Percentiles rank a stretch among this genome's conserved stretches.
Conservation (phyloP, 164 flowering plant genomes). For the Protea cynaroides region DNA sequence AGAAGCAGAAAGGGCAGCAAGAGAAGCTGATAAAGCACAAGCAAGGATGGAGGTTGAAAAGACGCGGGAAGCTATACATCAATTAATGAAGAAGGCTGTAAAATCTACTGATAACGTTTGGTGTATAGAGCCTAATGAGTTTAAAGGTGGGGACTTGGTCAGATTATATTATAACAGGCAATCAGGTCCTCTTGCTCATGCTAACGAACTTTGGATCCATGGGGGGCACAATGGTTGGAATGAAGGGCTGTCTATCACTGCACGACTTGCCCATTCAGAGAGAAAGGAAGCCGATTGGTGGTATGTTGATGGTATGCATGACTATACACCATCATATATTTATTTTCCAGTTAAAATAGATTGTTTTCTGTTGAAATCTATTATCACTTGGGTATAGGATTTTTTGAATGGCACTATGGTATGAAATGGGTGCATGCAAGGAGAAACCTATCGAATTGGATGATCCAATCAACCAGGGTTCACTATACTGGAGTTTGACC, state of each 20-base stretch:
- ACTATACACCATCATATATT: no score
- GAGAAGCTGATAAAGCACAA: slow-evolving; percentile 70
- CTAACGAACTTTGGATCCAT: slow-evolving; percentile 82
- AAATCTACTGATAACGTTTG: slow-evolving; percentile 55
- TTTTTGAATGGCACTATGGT: no score
- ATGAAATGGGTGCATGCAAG: no score
- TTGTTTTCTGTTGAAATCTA: no score
- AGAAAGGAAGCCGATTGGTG: slow-evolving; percentile 79
- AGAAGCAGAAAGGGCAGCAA: slow-evolving; percentile 75
- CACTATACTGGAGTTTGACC: no score
- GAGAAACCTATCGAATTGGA: no score
- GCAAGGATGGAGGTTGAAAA: slow-evolving; percentile 60
- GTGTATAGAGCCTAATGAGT: slow-evolving; percentile 66
- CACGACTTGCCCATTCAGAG: slow-evolving; percentile 46
- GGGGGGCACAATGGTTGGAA: slow-evolving; percentile 84
- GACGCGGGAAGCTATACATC: slow-evolving; percentile 36
- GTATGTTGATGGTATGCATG: slow-evolving; percentile 72
- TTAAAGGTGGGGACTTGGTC: slow-evolving; percentile 58
- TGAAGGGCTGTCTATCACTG: slow-evolving; percentile 60
- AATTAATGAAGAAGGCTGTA: slow-evolving; percentile 42
- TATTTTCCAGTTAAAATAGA: no score
- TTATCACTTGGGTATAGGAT: no score
- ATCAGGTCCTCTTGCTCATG: slow-evolving; percentile 73
- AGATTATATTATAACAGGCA: slow-evolving; percentile 66
- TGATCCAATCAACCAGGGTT: no score